Base-by-base conservation (phyloP, 208 protist species). In the Polymyxa betae region DNA sequence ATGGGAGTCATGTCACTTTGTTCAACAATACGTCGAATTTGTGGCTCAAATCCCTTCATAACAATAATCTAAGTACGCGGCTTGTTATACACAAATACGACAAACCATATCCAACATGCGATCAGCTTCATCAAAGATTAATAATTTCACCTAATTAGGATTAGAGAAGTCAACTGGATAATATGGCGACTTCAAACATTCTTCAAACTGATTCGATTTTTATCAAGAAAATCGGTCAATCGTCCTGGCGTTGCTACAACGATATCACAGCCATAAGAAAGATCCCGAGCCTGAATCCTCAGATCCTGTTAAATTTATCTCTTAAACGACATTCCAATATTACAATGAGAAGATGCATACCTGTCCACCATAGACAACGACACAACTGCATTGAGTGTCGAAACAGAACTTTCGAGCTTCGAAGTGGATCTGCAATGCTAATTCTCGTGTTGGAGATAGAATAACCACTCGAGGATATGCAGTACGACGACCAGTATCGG, bases 101-200 rank as follows among this genome's bases (percentile, higher is more conserved):
- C 49, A 29, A 5, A 60, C 98, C 94, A 99, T 98, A 90, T 98
- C 98, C 1, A 99, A 95, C 97, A 99, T 98, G 82, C 98, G 95
- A 52, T 93, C 92, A 0, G 92, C 92, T 68, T 93, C 92, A 54
- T 93, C 92, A 12, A 93, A 29, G 20, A 82, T n/a, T 45, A 82
- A n/a, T n/a, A 82, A 43, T 45, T 35, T 5, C n/a, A 35, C n/a
- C 54, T 66, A 66, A 29, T 32, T 29, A 66, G 29, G 20, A 29
- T 66, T 66, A 66, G 29, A 66, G 29, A 66, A 16, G 29, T 29
- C 20, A 29, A 66, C 54, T 32, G 29, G 54, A 29, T 66, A 16
- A 29, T 66, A 16, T 16, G 54, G 54, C 20, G 54, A 16, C 54
- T 16, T 32, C 54, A 66, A 29, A 66, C 29, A 29, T 32, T 29